These are phyloP conservation scores for Ganoderma leucocontextum DNA, from an alignment of 1,284 basidiomycete genomes.

Conservation along the genomic window DNA sequence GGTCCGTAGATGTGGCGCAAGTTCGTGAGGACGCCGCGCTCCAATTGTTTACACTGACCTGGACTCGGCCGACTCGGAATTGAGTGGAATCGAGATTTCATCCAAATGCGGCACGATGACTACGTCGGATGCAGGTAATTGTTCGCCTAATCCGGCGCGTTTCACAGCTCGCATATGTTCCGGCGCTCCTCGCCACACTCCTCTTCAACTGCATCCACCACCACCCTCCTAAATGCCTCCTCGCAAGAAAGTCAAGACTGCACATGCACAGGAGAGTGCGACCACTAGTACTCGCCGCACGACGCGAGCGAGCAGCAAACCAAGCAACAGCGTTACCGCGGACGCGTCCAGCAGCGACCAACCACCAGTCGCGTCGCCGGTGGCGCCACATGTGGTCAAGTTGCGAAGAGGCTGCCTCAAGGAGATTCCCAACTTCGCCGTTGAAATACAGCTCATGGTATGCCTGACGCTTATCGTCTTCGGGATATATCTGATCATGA, in stretches of 20 bases:
- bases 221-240: background rate
- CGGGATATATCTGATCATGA: background rate
- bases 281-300: background rate
- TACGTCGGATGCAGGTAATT: background rate
- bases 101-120: background rate
- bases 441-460: constrained; percentile 20
- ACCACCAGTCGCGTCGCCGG: background rate
- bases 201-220: background rate
- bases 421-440: constrained; percentile 12
- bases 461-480: background rate
- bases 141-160: background rate
- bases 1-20: no score
- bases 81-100: no score
- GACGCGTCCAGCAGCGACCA: background rate
- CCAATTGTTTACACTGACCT: no score
- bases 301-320: background rate
- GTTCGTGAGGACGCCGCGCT: no score
- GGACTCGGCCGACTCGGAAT: no score
- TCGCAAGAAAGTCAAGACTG: background rate
- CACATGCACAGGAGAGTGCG: background rate
- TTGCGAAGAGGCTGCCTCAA: constrained; percentile 9
- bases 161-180: background rate
- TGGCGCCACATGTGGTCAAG: background rate
- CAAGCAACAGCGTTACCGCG: no score
- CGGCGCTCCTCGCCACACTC: background rate